These are phyloP conservation scores for Myxozyma geophila DNA, from an alignment of 805 yeast species.

Conservation along the genomic window DNA sequence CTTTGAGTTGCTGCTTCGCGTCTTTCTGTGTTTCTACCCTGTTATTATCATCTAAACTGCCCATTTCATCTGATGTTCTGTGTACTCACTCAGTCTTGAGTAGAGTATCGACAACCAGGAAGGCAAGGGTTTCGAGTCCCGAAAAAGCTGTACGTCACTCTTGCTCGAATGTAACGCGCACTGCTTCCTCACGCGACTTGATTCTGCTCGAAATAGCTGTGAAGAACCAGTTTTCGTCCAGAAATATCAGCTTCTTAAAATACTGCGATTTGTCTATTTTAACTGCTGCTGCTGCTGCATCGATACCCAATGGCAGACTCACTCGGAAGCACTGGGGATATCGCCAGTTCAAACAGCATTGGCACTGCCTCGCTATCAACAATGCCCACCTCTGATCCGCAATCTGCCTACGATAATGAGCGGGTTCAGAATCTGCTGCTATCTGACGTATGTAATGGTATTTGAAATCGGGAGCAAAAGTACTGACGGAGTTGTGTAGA, in stretches of 20 bases:
- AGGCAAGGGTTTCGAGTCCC: conserved; percentile 6
- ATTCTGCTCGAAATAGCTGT: too few relatives aligned
- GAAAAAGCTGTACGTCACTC: background rate
- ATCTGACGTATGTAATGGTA: conserved; percentile 25
- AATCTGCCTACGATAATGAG: conserved; percentile 19
- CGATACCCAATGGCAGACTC: conserved; percentile 15
- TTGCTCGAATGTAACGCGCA: background rate
- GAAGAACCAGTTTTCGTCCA: too few relatives aligned
- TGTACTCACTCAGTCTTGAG: background rate
- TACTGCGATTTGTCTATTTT: background rate
- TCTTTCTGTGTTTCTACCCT: background rate
- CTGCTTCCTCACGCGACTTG: background rate
- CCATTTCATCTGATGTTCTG: too few relatives aligned
- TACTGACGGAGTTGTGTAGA: conserved; percentile 44
- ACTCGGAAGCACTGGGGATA: background rate
- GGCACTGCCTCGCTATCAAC: conserved; percentile 1
- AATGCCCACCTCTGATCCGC: background rate
- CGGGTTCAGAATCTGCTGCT: conserved; percentile 15
- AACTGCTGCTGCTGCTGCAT: background rate
- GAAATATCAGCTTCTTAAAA: too few relatives aligned
- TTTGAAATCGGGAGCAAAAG: background rate
- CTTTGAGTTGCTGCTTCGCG: background rate
- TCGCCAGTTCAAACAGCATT: background rate
- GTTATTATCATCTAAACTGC: too few relatives aligned
- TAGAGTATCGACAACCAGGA: background rate